Percentiles rank a stretch among this genome's conserved stretches.
Conservation (phyloP, 2,329 filamentous ascomycete genomes). For the Coniochaeta sp. region DNA sequence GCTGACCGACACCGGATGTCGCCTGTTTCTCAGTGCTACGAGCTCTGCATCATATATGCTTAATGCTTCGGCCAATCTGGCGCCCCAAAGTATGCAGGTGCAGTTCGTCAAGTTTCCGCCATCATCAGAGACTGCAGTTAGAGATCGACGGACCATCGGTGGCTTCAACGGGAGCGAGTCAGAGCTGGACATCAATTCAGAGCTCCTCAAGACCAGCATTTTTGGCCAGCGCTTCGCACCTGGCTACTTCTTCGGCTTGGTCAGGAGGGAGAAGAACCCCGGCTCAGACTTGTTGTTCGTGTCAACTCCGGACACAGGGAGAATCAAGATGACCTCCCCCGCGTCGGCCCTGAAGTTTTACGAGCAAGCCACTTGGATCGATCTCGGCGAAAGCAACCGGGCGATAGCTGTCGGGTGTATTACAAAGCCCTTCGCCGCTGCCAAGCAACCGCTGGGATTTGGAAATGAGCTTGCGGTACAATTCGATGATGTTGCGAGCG, state of each 20-base stretch:
- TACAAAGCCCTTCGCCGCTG: conserved; percentile 64
- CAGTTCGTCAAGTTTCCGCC: conserved; percentile 95
- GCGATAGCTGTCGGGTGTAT: conserved; percentile 75
- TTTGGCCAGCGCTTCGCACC: conserved; percentile 64
- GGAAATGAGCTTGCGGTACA: conserved; percentile 96
- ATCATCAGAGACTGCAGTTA: neutral
- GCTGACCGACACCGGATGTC: conserved; percentile 81
- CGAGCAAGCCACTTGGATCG: conserved; percentile 75
- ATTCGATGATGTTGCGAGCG: conserved; percentile 73
- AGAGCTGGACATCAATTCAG: conserved; percentile 39
- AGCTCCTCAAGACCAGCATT: conserved; percentile 39
- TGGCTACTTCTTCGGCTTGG: conserved; percentile 85
- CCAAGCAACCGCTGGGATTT: conserved; percentile 65
- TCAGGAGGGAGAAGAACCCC: conserved; percentile 52
- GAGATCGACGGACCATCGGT: conserved; percentile 21
- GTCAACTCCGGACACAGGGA: conserved; percentile 78
- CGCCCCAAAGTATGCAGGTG: conserved; percentile 94
- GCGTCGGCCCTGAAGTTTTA: conserved; percentile 54
- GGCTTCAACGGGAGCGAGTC: conserved; percentile 24
- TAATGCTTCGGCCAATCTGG: conserved; percentile 50
- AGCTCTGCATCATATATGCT: conserved; percentile 63
- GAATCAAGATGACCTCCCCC: conserved; percentile 57
- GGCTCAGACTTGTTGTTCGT: conserved; percentile 68
- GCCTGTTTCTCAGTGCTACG: conserved; percentile 87
- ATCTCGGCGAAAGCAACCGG: conserved; percentile 54